A percentile compares a stretch with the other conserved stretches of the same genome.
Conservation (phyloP, 495 filamentous ascomycete species). For the Podospora appendiculata region DNA sequence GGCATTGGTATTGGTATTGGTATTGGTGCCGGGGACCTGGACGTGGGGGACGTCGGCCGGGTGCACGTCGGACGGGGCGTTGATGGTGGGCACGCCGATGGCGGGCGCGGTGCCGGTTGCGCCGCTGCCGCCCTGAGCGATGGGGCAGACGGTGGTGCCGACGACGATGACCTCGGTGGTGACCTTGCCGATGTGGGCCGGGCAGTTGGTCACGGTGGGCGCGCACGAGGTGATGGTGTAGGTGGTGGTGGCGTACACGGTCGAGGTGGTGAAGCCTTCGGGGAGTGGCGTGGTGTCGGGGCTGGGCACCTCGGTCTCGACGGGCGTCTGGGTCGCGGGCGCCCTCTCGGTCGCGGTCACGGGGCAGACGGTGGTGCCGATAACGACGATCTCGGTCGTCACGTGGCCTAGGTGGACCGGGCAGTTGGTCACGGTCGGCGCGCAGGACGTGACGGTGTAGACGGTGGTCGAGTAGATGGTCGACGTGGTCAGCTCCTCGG, state of each 20-base stretch:
- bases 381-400: slow-evolving; percentile 7
- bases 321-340: neutral
- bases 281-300: neutral
- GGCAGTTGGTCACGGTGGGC: slow-evolving; percentile 50
- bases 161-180: slow-evolving; percentile 2
- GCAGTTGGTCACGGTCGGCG: slow-evolving; percentile 51
- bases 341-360: neutral
- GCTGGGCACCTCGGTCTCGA: neutral
- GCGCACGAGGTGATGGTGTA: slow-evolving; percentile 52
- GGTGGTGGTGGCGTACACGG: slow-evolving; percentile 43
- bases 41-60: no score
- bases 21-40: no score
- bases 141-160: neutral
- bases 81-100: no score
- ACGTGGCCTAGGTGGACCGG: slow-evolving; percentile 38
- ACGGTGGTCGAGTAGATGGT: slow-evolving; percentile 52
- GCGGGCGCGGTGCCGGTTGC: neutral
- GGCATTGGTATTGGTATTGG: no score
- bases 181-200: slow-evolving; percentile 6
- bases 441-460: slow-evolving; percentile 52
- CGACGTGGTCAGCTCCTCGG: slow-evolving; percentile 41
- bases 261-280: slow-evolving; percentile 10
- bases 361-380: slow-evolving; percentile 22
- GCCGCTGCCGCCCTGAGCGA: neutral
- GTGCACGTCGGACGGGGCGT: no score